Base-by-base conservation (phyloP, 169 alveolate species). In the Miamiensis avidus region DNA sequence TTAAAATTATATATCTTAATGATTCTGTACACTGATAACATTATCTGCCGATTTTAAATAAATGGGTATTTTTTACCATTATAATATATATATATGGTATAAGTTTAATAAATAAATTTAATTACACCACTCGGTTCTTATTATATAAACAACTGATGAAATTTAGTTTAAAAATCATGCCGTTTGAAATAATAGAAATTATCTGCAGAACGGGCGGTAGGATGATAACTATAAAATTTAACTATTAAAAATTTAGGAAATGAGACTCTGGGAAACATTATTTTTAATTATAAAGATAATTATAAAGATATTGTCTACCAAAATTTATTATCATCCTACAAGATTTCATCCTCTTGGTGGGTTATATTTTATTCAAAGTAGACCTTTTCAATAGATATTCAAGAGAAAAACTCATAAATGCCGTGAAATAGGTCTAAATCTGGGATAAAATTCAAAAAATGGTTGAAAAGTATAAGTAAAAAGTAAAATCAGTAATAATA, bases 121-220 rank as follows among this genome's bases (percentile, higher is more conserved):
- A n/a, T n/a, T n/a, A n/a, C n/a, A n/a, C n/a, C n/a, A n/a, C n/a
- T n/a, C n/a, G n/a, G n/a, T n/a, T n/a, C n/a, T n/a, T n/a, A n/a
- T n/a, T n/a, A n/a, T n/a, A n/a, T n/a, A n/a, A n/a, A n/a, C n/a
- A n/a, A n/a, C n/a, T n/a, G n/a, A n/a, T n/a, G n/a, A n/a, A n/a
- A n/a, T n/a, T n/a, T n/a, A n/a, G n/a, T n/a, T 88, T 95, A 31
- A 78, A 82, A 6, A 87, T 95, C 16, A 75, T 74, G 0, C 88
- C 91, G 15, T 94, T 93, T 28, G 95, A 92, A 77, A 92, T 89
- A 74, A 88, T 95, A 34, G 98, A 97, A 32, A 92, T 95, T 65
- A 96, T 91, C 77, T 97, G 98, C 0, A 89, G 96, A 72, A 96
- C 98, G 20, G 98, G 98, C 49, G 91, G 97, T 74, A 98, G 98